Evolutionary conservation across 208 protist species (phyloP), one percentile per base, ranked within the genome.

Genomic region (Novymonas esmeraldas): DNA sequence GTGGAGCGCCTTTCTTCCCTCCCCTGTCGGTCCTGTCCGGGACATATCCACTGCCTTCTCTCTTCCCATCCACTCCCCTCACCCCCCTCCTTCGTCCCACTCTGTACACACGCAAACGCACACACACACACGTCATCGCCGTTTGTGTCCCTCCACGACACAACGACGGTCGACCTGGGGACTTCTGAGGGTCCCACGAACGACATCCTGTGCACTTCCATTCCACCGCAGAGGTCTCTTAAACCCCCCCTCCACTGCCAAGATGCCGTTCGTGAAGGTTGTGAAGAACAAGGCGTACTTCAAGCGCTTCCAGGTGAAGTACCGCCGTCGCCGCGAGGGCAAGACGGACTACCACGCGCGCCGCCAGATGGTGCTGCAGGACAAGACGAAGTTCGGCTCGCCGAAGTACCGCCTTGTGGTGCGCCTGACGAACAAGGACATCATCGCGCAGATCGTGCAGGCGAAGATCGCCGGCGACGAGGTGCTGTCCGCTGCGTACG

Each of bases 301-400:
- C 98, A 98, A 98, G 88, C 89, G 98, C 76, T 99, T 89, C 85
- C 98, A 99, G 93, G 96, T 99, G 72, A 90, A 99, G 88, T 99
- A 97, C 93, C 89, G 98, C 82, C 58, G 59, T 42, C 84, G 98
- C 70, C 92, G 98, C 73, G 98, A 99, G 84, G 97, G 98, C 63
- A 99, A 99, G 87, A 99, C 99, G 59, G 98, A 99, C 85, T 99
- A 99, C 93, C 88, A 95, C 58, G 95, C 95, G 39, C 92, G 99
- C 73, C 82, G 97, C 62, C 78, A 89, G 51, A 91, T 99, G 36
- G 93, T 99, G 76, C 78, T 91, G 49, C 98, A 99, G 92, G 98
- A 98, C 80, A 99, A 99, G 85, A 99, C 98, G 87, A 99, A 99
- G 88, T 99, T 98, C 84, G 96, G 97, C 69, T 87, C 97, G 46